Evolutionary conservation across 495 filamentous ascomycete genomes (phyloP).

Genomic region (Gamarada debralockiae): DNA sequence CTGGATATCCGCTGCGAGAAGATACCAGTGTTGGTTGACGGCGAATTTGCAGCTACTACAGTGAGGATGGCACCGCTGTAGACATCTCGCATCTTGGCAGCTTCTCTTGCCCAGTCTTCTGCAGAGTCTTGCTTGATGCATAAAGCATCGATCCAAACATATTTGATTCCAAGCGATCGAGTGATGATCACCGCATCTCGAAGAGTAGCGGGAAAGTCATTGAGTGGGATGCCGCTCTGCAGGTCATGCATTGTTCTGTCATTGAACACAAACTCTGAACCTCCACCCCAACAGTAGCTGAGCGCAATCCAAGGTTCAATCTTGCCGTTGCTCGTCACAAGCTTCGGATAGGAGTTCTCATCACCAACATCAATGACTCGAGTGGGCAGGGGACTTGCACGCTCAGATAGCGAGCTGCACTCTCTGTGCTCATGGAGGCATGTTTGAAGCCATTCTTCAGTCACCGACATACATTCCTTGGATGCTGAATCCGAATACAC

Average conservation of each 20-base stretch:
- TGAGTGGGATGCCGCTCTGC: conserved; percentile 15
- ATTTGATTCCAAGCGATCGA: conserved; percentile 25
- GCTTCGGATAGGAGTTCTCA: conserved; percentile 13
- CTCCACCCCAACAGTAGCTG: conserved; percentile 27
- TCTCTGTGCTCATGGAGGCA: conserved; percentile 21
- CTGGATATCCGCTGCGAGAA: conserved; percentile 15
- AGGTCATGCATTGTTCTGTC: conserved; percentile 13
- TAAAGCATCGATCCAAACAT: conserved; percentile 37
- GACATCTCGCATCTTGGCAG: conserved; percentile 27
- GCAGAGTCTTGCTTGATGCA: conserved; percentile 29
- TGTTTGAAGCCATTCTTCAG: conserved; percentile 11
- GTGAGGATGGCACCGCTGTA: conserved; percentile 27
- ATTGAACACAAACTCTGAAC: conserved; percentile 19
- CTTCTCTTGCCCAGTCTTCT: conserved; percentile 27
- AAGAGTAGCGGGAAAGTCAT: conserved; percentile 24
- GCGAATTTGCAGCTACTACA: conserved; percentile 28
- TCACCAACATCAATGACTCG: conserved; percentile 23
- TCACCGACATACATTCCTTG: conserved; percentile 17
- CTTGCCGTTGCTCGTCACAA: conserved; percentile 17
- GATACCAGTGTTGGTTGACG: conserved; percentile 23
- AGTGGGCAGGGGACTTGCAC: conserved; percentile 17
- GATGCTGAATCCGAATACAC: conserved; percentile 21
- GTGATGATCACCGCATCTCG: conserved; percentile 27
- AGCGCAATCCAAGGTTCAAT: conserved; percentile 20
- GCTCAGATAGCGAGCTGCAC: conserved; percentile 10